Evolutionary conservation across 768 basidiomycete genomes (phyloP), one percentile per base, ranked within the genome.

Genomic region (Cystobasidium tubakii): DNA sequence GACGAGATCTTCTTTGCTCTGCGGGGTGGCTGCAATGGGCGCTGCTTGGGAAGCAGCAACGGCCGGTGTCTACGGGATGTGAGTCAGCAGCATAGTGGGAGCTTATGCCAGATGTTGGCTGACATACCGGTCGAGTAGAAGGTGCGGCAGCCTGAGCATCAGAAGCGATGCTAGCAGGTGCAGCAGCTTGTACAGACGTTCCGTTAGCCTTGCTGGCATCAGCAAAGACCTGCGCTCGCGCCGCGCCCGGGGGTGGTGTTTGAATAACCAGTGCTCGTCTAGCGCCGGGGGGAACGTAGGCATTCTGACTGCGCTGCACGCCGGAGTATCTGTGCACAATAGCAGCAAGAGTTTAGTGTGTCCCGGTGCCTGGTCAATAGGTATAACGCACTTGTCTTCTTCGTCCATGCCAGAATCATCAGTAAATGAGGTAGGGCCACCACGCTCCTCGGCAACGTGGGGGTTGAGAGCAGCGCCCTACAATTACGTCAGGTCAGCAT

Each of bases 251-350:
- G 3, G 66, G 66, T 25, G 63, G 75, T 36, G 31, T 66, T 55
- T 70, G 69, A 9, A 76, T 67, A 21, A 74, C 73, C 7, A 72
- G 75, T 19, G 60, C 74, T 73, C 81, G 85, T 87, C 94, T 86
- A 43, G 93, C 92, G 74, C 89, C 91, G 1, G 95, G 95, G 57
- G 96, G 96, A 44, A 98, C 87, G 80, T 99, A 99, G 29, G 94
- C 95, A 78, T 89, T 90, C 21, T 88, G 85, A 36, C 88, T 85
- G 72, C 96, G 89, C 63, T 90, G 88, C 34, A 98, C 96, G 31
- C 92, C 93, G 72, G 90, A 90, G 80, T 92, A 98, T 82, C 93
- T 96, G 79, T 50, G 9, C 50, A 25, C 9, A 21, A 0, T n/a
- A 71, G 54, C 2, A 34, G 15, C 15, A 60, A 3, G 6, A 71